Conservation (phyloP, 257 asterid genomes). For the Solanum megistacrolobum region DNA sequence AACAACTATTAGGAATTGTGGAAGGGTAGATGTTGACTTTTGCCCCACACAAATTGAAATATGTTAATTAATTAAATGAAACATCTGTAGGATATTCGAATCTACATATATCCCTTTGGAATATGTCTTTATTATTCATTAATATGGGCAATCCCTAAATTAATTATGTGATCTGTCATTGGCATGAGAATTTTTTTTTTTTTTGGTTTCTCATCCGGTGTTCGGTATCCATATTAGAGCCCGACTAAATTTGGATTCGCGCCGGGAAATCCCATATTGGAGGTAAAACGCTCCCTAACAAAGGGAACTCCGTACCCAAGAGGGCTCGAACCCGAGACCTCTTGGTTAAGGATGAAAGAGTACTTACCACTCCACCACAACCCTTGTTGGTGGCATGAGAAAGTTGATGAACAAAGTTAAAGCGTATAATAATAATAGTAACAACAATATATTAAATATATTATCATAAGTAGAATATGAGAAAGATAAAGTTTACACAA, state of each 20-base stretch:
- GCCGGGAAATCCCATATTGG: accelerated
- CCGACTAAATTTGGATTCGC: too few relatives aligned
- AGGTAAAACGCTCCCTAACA: too few relatives aligned
- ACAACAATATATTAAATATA: too few relatives aligned
- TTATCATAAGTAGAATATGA: too few relatives aligned
- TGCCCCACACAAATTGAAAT: neutral
- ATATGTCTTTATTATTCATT: neutral
- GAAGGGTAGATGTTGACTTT: neutral
- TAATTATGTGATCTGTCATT: neutral
- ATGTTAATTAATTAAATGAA: neutral
- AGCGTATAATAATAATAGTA: neutral
- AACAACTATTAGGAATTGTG: neutral
- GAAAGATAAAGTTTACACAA: too few relatives aligned
- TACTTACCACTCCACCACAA: too few relatives aligned
- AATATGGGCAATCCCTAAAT: neutral
- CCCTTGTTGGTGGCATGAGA: too few relatives aligned
- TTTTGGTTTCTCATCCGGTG: accelerated
- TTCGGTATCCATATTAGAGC: accelerated
- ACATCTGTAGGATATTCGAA: neutral
- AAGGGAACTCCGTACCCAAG: too few relatives aligned
- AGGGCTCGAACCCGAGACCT: too few relatives aligned
- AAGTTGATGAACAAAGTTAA: neutral
- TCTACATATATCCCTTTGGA: neutral
- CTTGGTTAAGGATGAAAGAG: too few relatives aligned
- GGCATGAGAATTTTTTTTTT: neutral